Evolutionary conservation across 306 rosid species (phyloP).

Genomic region (Rosa multiflora): DNA sequence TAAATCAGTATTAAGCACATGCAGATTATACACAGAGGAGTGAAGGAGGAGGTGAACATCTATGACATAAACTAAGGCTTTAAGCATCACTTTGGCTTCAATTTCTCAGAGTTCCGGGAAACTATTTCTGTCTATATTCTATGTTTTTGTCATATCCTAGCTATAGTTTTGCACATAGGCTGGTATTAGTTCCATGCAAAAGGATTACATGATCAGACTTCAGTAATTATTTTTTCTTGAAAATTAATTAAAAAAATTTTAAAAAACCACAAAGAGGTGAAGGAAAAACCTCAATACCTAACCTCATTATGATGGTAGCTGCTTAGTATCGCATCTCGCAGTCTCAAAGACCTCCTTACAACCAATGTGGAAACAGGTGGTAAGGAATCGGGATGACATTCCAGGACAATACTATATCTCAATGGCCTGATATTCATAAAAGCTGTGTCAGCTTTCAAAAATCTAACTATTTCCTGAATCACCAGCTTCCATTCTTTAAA

Average conservation of each 20-base stretch:
- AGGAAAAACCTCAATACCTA: conserved; percentile 25
- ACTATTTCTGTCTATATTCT: background rate
- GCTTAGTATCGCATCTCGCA: conserved; percentile 79
- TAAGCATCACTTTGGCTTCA: background rate
- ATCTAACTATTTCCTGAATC: conserved; percentile 80
- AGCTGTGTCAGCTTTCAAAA: conserved; percentile 73
- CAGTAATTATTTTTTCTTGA: background rate
- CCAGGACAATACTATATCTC: conserved; percentile 80
- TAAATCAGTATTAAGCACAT: background rate
- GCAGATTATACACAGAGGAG: background rate
- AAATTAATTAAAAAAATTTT: background rate
- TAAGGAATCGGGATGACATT: conserved; percentile 72
- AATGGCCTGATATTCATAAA: conserved; percentile 88
- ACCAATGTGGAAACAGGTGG: conserved; percentile 46
- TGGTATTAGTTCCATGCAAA: background rate
- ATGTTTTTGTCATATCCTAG: background rate
- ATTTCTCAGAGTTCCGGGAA: background rate
- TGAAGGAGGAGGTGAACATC: background rate
- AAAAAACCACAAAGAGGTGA: conserved; percentile 14
- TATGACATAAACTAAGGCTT: background rate
- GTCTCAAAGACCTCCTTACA: conserved; percentile 56
- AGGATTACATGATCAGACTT: background rate
- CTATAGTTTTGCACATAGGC: background rate
- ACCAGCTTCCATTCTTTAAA: conserved; percentile 96
- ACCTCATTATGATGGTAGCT: conserved; percentile 92